Base-by-base conservation (phyloP, 352 stramenopile genomes). In the Phytophthora multivora region DNA sequence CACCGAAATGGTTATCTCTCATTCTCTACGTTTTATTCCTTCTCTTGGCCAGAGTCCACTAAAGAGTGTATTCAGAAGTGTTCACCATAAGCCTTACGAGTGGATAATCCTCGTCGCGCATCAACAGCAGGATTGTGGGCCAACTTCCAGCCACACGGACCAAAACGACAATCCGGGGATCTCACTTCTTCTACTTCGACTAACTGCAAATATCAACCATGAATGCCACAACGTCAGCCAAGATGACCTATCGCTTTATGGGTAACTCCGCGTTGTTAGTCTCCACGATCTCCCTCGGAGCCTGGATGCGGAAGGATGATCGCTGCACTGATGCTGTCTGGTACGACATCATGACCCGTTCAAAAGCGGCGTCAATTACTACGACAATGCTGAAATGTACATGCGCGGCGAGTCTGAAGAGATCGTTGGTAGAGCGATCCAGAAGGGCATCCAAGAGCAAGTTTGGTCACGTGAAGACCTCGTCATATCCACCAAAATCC, bases 401-500 rank as follows among this genome's bases (percentile, higher is more conserved):
- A 57, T 61, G 5, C 15, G 49, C 11, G 72, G 66, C 52, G 46
- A 78, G 33, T 66, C 59, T 15, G 71, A 77, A 19, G 62, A 69
- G 10, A 66, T 75, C 33, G 71, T 79, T 15, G 72, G 73, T 12
- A 57, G 69, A 10, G 57, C 75, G 0, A 63, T 85, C 19, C 66
- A 72, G 1, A 78, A 74, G 36, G 71, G 67, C 10, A 64, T 83
- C 28, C 11, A 66, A 11, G 62, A 70, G 11, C 16, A 33, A 12
- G 56, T 70, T 15, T 74, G 59, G 59, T 47, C 51, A 2, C 63
- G 77, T 13, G 75, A 86, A 35, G 64, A 88, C 31, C 66, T 88
- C 15, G 63, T 87, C 0, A 50, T 88, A 30, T 71, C 59, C 4
- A 83, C 75, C 39, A 88, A 88, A 54, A 75, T 88, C 61, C 49